Conservation (phyloP, 2,329 filamentous ascomycete genomes). For the Dissoconium aciculare region DNA sequence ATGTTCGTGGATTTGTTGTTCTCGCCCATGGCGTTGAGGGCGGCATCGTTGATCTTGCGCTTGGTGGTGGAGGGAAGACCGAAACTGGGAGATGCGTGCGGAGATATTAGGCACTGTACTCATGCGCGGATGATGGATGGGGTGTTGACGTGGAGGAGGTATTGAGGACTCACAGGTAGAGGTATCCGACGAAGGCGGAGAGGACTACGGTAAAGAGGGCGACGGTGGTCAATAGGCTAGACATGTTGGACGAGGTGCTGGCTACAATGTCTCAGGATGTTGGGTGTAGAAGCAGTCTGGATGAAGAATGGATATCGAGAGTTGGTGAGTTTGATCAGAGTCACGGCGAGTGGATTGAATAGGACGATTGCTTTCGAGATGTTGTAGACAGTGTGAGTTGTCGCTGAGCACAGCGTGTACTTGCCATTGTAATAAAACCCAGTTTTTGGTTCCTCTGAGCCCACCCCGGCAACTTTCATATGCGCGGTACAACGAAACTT, state of each 20-base stretch:
- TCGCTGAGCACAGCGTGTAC: too few species aligned
- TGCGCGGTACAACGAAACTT: too few species aligned
- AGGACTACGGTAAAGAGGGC: constrained; percentile 23
- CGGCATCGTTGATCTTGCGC: constrained; percentile 32
- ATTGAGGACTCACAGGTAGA: constrained; percentile 24
- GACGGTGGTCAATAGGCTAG: constrained; percentile 13
- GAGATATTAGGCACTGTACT: too few species aligned
- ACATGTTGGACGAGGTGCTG: constrained; percentile 17
- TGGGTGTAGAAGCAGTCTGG: neutral
- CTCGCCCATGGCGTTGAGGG: constrained; percentile 38
- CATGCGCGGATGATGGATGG: too few species aligned
- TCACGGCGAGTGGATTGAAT: neutral
- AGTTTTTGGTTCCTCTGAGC: too few species aligned
- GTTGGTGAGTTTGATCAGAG: neutral
- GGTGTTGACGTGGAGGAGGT: neutral
- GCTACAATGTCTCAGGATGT: neutral
- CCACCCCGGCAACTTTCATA: too few species aligned
- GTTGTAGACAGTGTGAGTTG: too few species aligned
- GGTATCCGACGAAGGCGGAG: constrained; percentile 24
- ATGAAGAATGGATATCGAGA: neutral
- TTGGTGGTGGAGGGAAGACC: constrained; percentile 34
- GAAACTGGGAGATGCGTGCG: too few species aligned
- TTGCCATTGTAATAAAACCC: too few species aligned
- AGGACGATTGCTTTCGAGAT: too few species aligned
- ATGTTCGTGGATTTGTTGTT: constrained; percentile 32